These are phyloP conservation scores for Cladophialophora psammophila DNA, from an alignment of 2,329 filamentous ascomycete genomes.

Conservation along the genomic window DNA sequence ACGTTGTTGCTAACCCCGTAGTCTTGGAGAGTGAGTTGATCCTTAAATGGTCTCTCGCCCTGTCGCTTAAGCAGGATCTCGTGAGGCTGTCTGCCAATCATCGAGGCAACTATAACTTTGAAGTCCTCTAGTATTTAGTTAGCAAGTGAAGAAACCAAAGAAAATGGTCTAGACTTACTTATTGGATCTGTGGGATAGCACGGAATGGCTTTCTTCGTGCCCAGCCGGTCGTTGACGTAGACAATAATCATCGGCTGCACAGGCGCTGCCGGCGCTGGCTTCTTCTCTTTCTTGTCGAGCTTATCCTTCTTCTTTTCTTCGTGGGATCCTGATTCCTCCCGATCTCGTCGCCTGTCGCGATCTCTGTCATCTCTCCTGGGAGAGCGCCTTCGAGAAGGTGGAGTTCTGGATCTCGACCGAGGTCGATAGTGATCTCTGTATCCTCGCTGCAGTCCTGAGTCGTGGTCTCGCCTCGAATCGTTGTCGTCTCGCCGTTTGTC, in stretches of 20 bases:
- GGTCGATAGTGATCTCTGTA: conserved; percentile 53
- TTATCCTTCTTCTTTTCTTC: conserved; percentile 42
- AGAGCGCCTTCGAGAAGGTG: conserved; percentile 36
- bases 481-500: conserved; percentile 56
- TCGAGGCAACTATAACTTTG: conserved; percentile 88
- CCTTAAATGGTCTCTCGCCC: conserved; percentile 92
- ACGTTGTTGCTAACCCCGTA: conserved; percentile 95
- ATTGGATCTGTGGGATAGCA: conserved; percentile 86
- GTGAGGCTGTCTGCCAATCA: conserved; percentile 86
- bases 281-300: conserved; percentile 40
- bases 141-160: conserved; percentile 13
- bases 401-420: conserved; percentile 49
- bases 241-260: conserved; percentile 90
- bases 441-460: conserved; percentile 61
- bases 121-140: conserved; percentile 65
- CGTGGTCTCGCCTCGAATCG: conserved; percentile 51
- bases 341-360: conserved; percentile 39
- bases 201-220: conserved; percentile 93
- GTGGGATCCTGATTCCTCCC: conserved; percentile 33
- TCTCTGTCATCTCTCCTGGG: conserved; percentile 37
- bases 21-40: conserved; percentile 84
- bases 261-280: conserved; percentile 45
- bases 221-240: conserved; percentile 91
- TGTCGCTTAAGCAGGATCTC: conserved; percentile 93
- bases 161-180: conserved; percentile 49